phyloP scores from a whole-genome alignment of 495 filamentous ascomycete species.

The Entonaema liquescens region DNA sequence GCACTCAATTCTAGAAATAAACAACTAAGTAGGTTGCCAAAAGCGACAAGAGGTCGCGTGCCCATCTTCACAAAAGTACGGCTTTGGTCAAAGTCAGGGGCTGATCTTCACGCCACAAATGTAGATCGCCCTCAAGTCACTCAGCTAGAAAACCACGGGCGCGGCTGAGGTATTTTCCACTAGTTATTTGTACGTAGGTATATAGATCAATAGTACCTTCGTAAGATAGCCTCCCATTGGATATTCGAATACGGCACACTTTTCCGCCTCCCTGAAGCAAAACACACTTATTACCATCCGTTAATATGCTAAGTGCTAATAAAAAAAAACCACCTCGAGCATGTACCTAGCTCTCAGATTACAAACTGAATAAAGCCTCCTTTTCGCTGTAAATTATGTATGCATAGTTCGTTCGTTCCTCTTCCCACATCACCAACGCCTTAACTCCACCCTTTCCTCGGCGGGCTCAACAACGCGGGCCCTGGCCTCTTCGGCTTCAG shows the following conservation, averaged over 20 bases:
- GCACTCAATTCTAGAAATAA: background rate
- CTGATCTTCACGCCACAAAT: background rate
- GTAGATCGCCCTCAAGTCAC: background rate
- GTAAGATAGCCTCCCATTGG: background rate
- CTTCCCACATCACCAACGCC: background rate
- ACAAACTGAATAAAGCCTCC: too few relatives aligned
- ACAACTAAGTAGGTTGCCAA: background rate
- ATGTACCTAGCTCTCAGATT: background rate
- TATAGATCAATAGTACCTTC: background rate
- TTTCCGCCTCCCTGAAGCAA: background rate
- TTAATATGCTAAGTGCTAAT: background rate
- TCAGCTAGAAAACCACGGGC: background rate
- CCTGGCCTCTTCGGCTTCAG: slow-evolving; percentile 8
- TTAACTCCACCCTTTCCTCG: background rate
- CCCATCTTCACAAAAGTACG: background rate
- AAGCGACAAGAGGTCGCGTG: background rate
- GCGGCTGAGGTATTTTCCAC: background rate
- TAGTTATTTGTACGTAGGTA: background rate
- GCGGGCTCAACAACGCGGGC: background rate
- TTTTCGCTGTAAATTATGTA: too few relatives aligned
- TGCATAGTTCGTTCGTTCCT: background rate
- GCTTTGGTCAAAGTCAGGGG: background rate
- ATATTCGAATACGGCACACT: background rate
- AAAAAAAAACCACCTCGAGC: background rate
- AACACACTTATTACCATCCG: background rate